These are phyloP conservation scores for Pseudopyricularia cyperi DNA, from an alignment of 2,329 filamentous ascomycete genomes.

Conservation along the genomic window DNA sequence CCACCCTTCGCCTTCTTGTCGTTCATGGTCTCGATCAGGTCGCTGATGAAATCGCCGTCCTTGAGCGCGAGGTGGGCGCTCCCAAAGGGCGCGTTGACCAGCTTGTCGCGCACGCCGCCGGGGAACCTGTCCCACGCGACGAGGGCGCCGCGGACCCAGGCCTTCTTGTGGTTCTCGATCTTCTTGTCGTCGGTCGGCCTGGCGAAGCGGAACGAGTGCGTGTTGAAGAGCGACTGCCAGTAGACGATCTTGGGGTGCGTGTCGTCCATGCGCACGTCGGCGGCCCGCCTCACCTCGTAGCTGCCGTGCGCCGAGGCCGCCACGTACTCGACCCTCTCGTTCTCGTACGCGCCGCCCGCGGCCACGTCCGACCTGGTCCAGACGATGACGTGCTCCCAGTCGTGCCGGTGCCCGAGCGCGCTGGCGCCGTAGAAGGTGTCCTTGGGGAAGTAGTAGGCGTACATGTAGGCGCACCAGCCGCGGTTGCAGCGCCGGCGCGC, in stretches of 20 bases:
- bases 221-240: slow-evolving; percentile 20
- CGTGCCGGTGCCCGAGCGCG: slow-evolving; percentile 27
- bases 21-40: background rate
- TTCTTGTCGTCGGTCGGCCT: slow-evolving; percentile 10
- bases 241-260: slow-evolving; percentile 23
- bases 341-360: slow-evolving; percentile 5
- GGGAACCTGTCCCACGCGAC: slow-evolving; percentile 19
- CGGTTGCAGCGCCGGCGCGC: slow-evolving; percentile 27
- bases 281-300: slow-evolving; percentile 11
- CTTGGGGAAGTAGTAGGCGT: slow-evolving; percentile 34
- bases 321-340: slow-evolving; percentile 13
- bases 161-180: slow-evolving; percentile 19
- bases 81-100: slow-evolving; percentile 13
- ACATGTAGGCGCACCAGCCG: slow-evolving; percentile 28
- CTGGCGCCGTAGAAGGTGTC: slow-evolving; percentile 18
- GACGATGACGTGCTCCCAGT: slow-evolving; percentile 23
- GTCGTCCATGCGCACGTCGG: slow-evolving; percentile 12
- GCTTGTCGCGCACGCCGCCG: slow-evolving; percentile 7
- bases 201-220: slow-evolving; percentile 23
- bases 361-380: slow-evolving; percentile 14
- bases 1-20: background rate
- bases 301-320: slow-evolving; percentile 18
- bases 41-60: background rate
- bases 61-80: background rate
- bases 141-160: slow-evolving; percentile 19